Evolutionary conservation across 1,139 yeast species (phyloP), one percentile per base, ranked within the genome.

Genomic region (Blastobotrys ciferrii): DNA sequence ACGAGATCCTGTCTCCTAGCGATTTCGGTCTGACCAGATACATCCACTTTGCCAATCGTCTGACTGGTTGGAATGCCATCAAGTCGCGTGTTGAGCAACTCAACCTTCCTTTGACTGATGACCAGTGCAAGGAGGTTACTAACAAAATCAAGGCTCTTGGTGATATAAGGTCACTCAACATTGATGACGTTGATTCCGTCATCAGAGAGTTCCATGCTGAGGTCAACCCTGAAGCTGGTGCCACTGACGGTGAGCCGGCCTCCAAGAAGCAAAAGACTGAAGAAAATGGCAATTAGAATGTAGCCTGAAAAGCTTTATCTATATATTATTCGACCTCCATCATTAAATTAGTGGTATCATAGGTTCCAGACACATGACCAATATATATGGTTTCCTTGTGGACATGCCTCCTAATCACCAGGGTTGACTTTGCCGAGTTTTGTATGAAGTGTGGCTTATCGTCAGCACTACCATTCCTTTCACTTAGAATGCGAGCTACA

Each of bases 31-130:
- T 91, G 71, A 84, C 95, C 46, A 81, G 98, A 69, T 91, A 91
- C 69, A 91, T 92, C 64, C 98, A 92, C 73, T 92, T 92, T 69
- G 98, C 98, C 61, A 91, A 91, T 77, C 84, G 98, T 66, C 78
- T 92, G 65, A 92, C 98, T 32, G 98, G 98, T 49, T 92, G 98
- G 98, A 92, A 92, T 70, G 98, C 98, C 45, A 92, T 92, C 77
- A 92, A 92, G 77, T 84, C 95, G 50, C 84, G 98, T 76, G 98
- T 92, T 49, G 98, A 92, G 69, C 98, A 92, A 73, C 81, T 92
- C 76, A 89, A 92, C 72, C 79, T 92, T 72, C 74, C 84, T 62
- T 78, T 92, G 68, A 82, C 92, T 49, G 98, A 92, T 66, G 92
- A 83, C 60, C 98, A 92, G 75, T 78, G 87, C 73, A 92, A 92